Evolutionary conservation across 352 stramenopile genomes (phyloP), one percentile per base, ranked within the genome.

Genomic region (Globisporangium canariense): DNA sequence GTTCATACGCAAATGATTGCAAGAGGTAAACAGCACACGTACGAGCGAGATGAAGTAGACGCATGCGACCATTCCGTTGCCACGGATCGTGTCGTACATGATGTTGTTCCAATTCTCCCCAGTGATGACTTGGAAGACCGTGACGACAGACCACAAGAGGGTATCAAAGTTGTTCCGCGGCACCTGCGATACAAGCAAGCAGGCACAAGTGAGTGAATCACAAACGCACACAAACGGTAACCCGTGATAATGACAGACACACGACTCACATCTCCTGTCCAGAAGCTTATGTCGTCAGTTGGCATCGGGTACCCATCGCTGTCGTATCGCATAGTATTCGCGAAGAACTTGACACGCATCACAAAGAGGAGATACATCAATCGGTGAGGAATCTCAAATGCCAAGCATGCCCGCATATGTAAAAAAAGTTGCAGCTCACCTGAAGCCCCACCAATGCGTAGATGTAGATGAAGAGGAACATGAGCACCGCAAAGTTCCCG

Each of bases 401-500:
- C 13, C 38, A 58, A 22, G 28, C 28, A 30, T 18, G 52, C 7
- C 40, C 10, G 34, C n/a, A 49, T 4, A 57, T 25, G 13, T 51
- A 51, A 40, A 13, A 28, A 8, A 14, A 0, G 8, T 8, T n/a
- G 11, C 4, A 22, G 4, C 68, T 38, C 54, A 88, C 78, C 76
- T 97, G 92, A 25, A 97, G 76, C 0, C 92, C 91, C 11, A 98
- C 62, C 34, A 98, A 76, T 30, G 90, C 83, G 68, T 97, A 98
- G 51, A 98, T 98, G 70, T 97, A 98, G 59, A 98, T 96, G 69
- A 98, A 98, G 18, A 99, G 77, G 58, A 97, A 86, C 9, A 99
- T 77, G 7, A 99, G 85, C 45, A 99, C 78, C 0, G 72, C 88
- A 62, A 98, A 98, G 72, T 98, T 98, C 5, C 74, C 76, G 45